These are phyloP conservation scores for Drechslerella coelobrocha DNA, from an alignment of 2,329 filamentous ascomycete species.

Conservation along the genomic window DNA sequence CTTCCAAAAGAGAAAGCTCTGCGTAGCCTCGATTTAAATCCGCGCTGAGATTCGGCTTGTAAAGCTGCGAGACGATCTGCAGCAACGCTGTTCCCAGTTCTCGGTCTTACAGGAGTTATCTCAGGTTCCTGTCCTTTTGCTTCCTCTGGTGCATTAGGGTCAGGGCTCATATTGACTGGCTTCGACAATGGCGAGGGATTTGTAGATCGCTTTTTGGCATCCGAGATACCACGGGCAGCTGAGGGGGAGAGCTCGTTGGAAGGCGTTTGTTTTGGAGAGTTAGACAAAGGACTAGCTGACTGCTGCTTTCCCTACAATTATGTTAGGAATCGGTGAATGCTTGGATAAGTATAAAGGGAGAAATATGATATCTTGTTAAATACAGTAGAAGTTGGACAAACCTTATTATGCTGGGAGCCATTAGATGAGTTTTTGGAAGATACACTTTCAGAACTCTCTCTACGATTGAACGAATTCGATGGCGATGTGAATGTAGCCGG, in stretches of 20 bases:
- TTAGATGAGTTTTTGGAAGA: conserved; percentile 47
- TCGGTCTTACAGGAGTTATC: conserved; percentile 30
- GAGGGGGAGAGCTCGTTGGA: not conserved
- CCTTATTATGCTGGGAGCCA: conserved; percentile 39
- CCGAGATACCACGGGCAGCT: conserved; percentile 61
- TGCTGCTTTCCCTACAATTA: conserved; percentile 27
- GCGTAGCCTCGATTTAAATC: conserved; percentile 69
- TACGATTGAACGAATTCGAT: conserved; percentile 32
- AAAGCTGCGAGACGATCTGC: conserved; percentile 86
- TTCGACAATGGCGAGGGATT: conserved; percentile 78
- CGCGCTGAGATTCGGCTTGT: conserved; percentile 60
- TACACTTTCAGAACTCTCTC: conserved; percentile 42
- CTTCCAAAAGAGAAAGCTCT: conserved; percentile 97
- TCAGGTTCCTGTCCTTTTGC: conserved; percentile 44
- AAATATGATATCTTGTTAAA: not conserved
- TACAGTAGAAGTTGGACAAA: not conserved
- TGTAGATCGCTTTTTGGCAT: conserved; percentile 70
- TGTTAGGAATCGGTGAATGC: not conserved
- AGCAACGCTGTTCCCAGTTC: conserved; percentile 67
- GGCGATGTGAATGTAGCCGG: conserved; percentile 44
- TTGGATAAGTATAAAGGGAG: not conserved
- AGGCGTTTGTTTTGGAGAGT: conserved; percentile 58
- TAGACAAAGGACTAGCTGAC: conserved; percentile 56
- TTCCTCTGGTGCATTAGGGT: conserved; percentile 54
- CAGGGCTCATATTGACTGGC: conserved; percentile 69